Conservation (phyloP, 2,329 filamentous ascomycete genomes). For the Penicillium sp. region DNA sequence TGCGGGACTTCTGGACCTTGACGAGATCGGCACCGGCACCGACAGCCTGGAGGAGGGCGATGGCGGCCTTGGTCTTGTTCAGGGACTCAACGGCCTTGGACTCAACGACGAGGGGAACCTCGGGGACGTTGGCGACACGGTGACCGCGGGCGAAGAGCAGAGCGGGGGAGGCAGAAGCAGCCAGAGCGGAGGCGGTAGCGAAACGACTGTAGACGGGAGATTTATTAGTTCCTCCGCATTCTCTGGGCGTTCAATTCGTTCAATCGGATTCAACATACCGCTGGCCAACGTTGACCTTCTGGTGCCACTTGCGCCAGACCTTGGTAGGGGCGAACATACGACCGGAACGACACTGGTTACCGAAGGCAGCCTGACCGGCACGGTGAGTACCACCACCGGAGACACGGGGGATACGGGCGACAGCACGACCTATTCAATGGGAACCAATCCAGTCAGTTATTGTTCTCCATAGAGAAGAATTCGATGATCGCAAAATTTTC, state of each 20-base stretch:
- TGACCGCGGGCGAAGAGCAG: slow-evolving; percentile 96
- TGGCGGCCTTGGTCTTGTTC: slow-evolving; percentile 83
- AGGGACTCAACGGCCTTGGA: slow-evolving; percentile 82
- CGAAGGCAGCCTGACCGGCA: slow-evolving; percentile 98
- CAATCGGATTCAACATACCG: slow-evolving; percentile 60
- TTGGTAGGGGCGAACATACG: slow-evolving; percentile 99
- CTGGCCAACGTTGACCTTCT: slow-evolving; percentile 99
- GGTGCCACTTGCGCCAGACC: slow-evolving; percentile 99
- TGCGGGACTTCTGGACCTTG: slow-evolving; percentile 95
- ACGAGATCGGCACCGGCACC: slow-evolving; percentile 87
- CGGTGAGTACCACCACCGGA: slow-evolving; percentile 99
- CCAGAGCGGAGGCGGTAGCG: slow-evolving; percentile 94
- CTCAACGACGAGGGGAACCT: slow-evolving; percentile 96
- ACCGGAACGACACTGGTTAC: slow-evolving; percentile 99
- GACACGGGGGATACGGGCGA: slow-evolving; percentile 99
- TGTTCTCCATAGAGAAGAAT: not conserved
- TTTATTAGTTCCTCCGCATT: slow-evolving; percentile 12
- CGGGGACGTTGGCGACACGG: slow-evolving; percentile 85
- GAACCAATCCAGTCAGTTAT: slow-evolving; percentile 13
- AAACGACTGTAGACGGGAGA: slow-evolving; percentile 65
- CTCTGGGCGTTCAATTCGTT: not conserved
- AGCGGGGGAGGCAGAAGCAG: slow-evolving; percentile 90
- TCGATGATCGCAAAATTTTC: not conserved
- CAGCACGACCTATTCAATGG: slow-evolving; percentile 74
- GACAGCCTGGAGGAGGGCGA: slow-evolving; percentile 83